Conservation (phyloP, 208 protist genomes). For the Novymonas esmeraldas region DNA sequence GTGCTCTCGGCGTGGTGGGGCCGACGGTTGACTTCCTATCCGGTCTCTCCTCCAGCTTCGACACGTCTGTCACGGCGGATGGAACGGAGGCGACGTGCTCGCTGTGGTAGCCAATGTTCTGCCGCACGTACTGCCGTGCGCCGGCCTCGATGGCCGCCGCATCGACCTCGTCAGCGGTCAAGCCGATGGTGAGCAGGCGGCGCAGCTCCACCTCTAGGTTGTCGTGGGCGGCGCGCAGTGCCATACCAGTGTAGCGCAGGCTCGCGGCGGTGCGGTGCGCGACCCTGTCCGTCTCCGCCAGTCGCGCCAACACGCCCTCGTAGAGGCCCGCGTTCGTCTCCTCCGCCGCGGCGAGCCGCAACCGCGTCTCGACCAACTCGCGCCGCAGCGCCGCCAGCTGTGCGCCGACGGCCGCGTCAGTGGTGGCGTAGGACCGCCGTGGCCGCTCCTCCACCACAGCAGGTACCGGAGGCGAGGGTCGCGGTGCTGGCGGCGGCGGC, state of each 20-base stretch:
- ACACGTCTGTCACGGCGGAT: constrained; percentile 20
- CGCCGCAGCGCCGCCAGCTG: constrained; percentile 36
- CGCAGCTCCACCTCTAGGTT: constrained; percentile 77
- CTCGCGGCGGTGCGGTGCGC: constrained; percentile 56
- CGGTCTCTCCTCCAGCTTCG: background rate
- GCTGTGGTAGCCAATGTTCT: constrained; percentile 80
- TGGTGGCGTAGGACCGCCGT: constrained; percentile 7
- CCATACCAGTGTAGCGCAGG: constrained; percentile 76
- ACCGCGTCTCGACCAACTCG: constrained; percentile 57
- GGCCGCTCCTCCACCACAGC: background rate
- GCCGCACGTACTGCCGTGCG: constrained; percentile 69
- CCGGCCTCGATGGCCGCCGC: constrained; percentile 72
- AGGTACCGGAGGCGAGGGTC: background rate
- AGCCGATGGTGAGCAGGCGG: constrained; percentile 57
- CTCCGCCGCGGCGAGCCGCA: constrained; percentile 50
- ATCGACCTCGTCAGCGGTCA: constrained; percentile 50
- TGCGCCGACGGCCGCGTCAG: background rate
- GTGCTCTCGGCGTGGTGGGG: background rate
- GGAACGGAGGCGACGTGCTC: constrained; percentile 51
- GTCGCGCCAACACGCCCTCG: constrained; percentile 37
- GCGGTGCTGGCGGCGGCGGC: background rate
- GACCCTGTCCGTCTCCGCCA: constrained; percentile 49
- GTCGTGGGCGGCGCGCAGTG: constrained; percentile 68
- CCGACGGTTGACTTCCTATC: background rate
- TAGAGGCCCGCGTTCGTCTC: constrained; percentile 20